A percentile compares a stretch with the other conserved stretches of the same genome.
These are phyloP conservation scores for Saturnispora halmiae DNA, from an alignment of 805 yeast species.

Conservation along the genomic window DNA sequence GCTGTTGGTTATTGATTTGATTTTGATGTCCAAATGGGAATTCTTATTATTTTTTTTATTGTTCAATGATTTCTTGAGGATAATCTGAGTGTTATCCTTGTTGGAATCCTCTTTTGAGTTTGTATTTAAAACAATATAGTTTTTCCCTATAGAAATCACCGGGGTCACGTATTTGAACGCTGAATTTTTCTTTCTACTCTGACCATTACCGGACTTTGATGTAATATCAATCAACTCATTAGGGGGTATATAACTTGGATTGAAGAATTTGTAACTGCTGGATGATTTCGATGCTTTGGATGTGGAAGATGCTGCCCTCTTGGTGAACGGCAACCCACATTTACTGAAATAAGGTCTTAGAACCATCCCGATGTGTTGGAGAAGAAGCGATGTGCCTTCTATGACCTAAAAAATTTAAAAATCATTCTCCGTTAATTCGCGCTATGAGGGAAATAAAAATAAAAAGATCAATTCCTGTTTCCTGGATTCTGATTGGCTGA, in stretches of 20 bases:
- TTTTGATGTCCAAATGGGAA: constrained; percentile 24
- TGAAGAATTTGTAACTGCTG: constrained; percentile 21
- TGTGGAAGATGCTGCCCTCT: not conserved
- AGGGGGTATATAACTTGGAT: constrained; percentile 28
- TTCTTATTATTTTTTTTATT: constrained; percentile 21
- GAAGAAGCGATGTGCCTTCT: too few relatives aligned
- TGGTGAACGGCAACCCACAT: not conserved
- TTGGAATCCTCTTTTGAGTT: constrained; percentile 14
- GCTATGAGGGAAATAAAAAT: not conserved
- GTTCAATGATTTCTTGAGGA: constrained; percentile 20
- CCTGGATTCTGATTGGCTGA: too few relatives aligned
- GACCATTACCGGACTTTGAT: constrained; percentile 14
- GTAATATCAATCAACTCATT: constrained; percentile 25
- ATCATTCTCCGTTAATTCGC: not conserved
- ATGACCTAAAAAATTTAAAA: not conserved
- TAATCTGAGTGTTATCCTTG: constrained; percentile 13
- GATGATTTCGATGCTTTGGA: constrained; percentile 9
- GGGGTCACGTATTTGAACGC: constrained; percentile 20
- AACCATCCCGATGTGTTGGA: constrained; percentile 1
- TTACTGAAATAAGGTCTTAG: constrained; percentile 2
- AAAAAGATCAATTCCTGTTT: not conserved
- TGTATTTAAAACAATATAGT: constrained; percentile 24
- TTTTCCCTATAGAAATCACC: constrained; percentile 22
- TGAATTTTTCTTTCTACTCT: constrained; percentile 16
- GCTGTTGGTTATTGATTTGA: constrained; percentile 17